These are phyloP conservation scores for Blastocystis sp. DNA, from an alignment of 352 stramenopile species.

Conservation along the genomic window DNA sequence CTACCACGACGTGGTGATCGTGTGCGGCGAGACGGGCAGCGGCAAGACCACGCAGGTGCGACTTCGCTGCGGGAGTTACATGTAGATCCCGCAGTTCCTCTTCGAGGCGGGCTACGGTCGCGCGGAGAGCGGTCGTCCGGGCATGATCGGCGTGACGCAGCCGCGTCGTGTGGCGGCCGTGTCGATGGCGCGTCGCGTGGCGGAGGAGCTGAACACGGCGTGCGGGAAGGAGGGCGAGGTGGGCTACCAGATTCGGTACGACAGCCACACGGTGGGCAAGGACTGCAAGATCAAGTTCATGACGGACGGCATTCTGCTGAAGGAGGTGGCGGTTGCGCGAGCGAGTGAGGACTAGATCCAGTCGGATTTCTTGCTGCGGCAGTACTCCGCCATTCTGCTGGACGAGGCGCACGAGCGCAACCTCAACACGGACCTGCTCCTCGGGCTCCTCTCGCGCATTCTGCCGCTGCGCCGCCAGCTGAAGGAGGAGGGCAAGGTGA, in stretches of 20 bases:
- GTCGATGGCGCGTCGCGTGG: conserved; percentile 94
- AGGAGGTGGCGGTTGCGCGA: conserved; percentile 83
- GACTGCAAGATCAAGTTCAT: conserved; percentile 96
- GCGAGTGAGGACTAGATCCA: conserved; percentile 70
- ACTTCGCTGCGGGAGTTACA: neutral
- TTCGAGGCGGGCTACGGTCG: conserved; percentile 88
- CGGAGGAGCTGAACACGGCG: conserved; percentile 90
- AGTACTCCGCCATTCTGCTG: conserved; percentile 81
- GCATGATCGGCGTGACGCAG: conserved; percentile 92
- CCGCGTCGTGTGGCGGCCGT: conserved; percentile 96
- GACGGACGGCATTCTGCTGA: conserved; percentile 98
- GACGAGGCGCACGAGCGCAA: conserved; percentile 96
- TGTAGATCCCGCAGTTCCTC: conserved; percentile 92
- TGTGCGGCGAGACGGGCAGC: conserved; percentile 96
- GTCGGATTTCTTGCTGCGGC: conserved; percentile 76
- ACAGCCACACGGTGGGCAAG: conserved; percentile 87
- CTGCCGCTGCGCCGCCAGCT: conserved; percentile 89
- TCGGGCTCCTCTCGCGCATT: conserved; percentile 91
- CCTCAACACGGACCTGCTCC: conserved; percentile 90
- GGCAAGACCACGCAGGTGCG: conserved; percentile 92
- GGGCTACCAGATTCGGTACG: conserved; percentile 97
- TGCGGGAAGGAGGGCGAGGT: conserved; percentile 83
- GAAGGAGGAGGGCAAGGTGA: conserved; percentile 77
- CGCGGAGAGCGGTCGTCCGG: conserved; percentile 76
- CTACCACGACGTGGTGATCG: conserved; percentile 92